Percentiles rank a stretch among this genome's conserved stretches.
phyloP scores from a whole-genome alignment of 2,329 filamentous ascomycete genomes.

The Rhinocladiella mackenziei region DNA sequence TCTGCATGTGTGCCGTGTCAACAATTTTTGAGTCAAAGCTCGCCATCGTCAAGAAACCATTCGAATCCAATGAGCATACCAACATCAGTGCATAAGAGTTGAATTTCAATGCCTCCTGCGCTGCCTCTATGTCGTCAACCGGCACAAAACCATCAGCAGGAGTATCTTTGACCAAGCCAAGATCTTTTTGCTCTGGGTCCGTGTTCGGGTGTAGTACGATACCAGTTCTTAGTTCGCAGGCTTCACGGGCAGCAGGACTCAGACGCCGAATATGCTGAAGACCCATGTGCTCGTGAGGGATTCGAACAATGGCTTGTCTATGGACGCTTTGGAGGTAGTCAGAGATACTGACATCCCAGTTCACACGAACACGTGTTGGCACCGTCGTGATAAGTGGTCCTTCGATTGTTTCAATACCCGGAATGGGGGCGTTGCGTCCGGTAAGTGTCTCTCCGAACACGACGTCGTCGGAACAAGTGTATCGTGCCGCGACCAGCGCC shows the following conservation, averaged over 20 bases:
- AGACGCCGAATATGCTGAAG: slow-evolving; percentile 48
- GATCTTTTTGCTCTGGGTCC: slow-evolving; percentile 1
- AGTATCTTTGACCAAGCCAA: slow-evolving; percentile 29
- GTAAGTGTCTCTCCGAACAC: slow-evolving; percentile 45
- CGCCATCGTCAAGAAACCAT: slow-evolving; percentile 57
- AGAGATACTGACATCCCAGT: slow-evolving; percentile 36
- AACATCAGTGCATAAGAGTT: slow-evolving; percentile 61
- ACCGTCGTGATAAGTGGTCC: slow-evolving; percentile 42
- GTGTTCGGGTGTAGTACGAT: slow-evolving; percentile 12
- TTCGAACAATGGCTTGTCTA: slow-evolving; percentile 53
- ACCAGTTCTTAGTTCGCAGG: slow-evolving; percentile 45
- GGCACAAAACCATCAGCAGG: slow-evolving; percentile 41
- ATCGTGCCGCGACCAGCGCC: slow-evolving; percentile 45
- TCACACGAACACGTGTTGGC: slow-evolving; percentile 41
- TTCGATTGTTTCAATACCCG: slow-evolving; percentile 38
- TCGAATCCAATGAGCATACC: slow-evolving; percentile 57
- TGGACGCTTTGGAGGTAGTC: slow-evolving; percentile 58
- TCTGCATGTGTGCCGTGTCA: slow-evolving; percentile 49
- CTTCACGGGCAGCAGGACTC: slow-evolving; percentile 45
- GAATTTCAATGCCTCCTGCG: slow-evolving; percentile 36
- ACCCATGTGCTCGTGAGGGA: slow-evolving; percentile 63
- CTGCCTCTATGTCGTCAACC: slow-evolving; percentile 34
- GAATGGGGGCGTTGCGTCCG: slow-evolving; percentile 36
- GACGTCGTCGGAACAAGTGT: slow-evolving; percentile 47
- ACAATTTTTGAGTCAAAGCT: slow-evolving; percentile 63